A percentile compares a stretch with the other conserved stretches of the same genome.
Conservation (phyloP, 495 filamentous ascomycete species). For the Penicillium antarcticum region DNA sequence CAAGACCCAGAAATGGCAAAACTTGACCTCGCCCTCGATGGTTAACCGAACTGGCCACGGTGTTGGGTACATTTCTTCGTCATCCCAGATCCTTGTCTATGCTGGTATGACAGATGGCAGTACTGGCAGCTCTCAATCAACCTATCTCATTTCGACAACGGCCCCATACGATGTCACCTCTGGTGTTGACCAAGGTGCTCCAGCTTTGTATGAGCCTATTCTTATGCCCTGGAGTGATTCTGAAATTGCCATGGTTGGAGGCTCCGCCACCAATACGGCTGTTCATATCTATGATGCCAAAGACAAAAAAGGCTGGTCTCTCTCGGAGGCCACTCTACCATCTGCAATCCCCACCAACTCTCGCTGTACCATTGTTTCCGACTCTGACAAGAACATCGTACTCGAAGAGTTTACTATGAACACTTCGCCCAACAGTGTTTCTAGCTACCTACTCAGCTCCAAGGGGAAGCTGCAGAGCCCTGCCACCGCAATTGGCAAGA, state of each 20-base stretch:
- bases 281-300: constrained; percentile 58
- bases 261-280: constrained; percentile 59
- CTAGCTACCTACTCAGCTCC: constrained; percentile 56
- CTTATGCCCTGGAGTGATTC: constrained; percentile 73
- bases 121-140: constrained; percentile 59
- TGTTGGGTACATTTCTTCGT: constrained; percentile 68
- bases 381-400: constrained; percentile 77
- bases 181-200: constrained; percentile 45
- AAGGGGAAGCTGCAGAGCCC: constrained; percentile 35
- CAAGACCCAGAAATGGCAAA: constrained; percentile 70
- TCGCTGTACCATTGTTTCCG: constrained; percentile 62
- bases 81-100: constrained; percentile 75
- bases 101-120: constrained; percentile 64
- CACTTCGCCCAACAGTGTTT: constrained; percentile 72
- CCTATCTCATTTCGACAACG: constrained; percentile 66
- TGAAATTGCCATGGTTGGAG: constrained; percentile 75
- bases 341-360: constrained; percentile 53
- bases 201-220: constrained; percentile 64
- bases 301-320: constrained; percentile 56
- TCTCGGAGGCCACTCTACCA: constrained; percentile 59
- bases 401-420: constrained; percentile 78
- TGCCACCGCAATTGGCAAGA: constrained; percentile 33
- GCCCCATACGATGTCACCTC: constrained; percentile 58
- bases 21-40: constrained; percentile 54
- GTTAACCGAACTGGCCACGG: constrained; percentile 71